These are phyloP conservation scores for Phytophthora pini DNA, from an alignment of 352 stramenopile genomes.

Conservation along the genomic window DNA sequence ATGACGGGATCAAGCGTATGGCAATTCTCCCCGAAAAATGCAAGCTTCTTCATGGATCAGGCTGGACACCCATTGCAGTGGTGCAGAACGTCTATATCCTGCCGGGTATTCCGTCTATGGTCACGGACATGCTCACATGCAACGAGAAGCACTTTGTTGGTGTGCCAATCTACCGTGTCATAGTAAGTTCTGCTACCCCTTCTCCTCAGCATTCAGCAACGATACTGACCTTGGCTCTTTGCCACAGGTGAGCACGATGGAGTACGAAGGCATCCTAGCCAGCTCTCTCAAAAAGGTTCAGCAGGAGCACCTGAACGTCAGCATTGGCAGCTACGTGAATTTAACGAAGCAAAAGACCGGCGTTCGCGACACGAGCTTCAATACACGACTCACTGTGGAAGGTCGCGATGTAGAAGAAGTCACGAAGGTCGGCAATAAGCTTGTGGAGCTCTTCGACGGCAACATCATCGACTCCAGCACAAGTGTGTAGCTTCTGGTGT, in stretches of 20 bases:
- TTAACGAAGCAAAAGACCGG: slow-evolving; percentile 59
- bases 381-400: slow-evolving; percentile 66
- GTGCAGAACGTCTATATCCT: slow-evolving; percentile 86
- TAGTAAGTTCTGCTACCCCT: background rate
- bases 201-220: background rate
- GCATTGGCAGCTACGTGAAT: slow-evolving; percentile 86
- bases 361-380: slow-evolving; percentile 57
- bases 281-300: slow-evolving; percentile 57
- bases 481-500: background rate
- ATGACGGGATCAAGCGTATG: slow-evolving; percentile 79
- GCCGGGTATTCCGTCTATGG: slow-evolving; percentile 75
- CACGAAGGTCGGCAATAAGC: slow-evolving; percentile 48
- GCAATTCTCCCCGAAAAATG: slow-evolving; percentile 59
- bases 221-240: background rate
- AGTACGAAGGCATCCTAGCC: slow-evolving; percentile 68
- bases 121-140: slow-evolving; percentile 77
- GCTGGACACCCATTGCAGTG: slow-evolving; percentile 73
- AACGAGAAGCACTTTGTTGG: slow-evolving; percentile 82
- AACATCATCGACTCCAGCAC: slow-evolving; percentile 11
- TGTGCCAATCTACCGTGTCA: slow-evolving; percentile 57
- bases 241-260: slow-evolving; percentile 63
- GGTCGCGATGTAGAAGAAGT: slow-evolving; percentile 52
- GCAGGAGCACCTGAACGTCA: slow-evolving; percentile 63
- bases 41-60: slow-evolving; percentile 49
- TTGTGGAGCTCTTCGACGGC: slow-evolving; percentile 33